Percentiles rank a stretch among this genome's conserved stretches.
phyloP scores from a whole-genome alignment of 1,139 yeast genomes.

The Candida albicans region DNA sequence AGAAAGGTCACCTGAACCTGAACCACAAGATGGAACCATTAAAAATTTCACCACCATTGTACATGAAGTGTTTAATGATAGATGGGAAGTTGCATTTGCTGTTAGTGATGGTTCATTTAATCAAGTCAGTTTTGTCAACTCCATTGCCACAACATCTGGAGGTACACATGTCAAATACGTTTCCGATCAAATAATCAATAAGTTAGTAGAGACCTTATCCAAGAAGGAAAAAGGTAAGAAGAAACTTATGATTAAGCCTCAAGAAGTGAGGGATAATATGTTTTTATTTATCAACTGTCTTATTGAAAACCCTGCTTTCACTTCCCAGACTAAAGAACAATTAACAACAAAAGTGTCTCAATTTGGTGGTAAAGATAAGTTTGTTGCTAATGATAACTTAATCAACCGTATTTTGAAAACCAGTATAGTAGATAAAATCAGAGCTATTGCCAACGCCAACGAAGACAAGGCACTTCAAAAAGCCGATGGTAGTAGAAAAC shows the following conservation, averaged over 20 bases:
- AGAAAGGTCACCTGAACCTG: slow-evolving; percentile 34
- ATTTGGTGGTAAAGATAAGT: slow-evolving; percentile 80
- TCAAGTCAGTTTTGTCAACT: slow-evolving; percentile 95
- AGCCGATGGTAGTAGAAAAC: slow-evolving; percentile 86
- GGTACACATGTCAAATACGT: slow-evolving; percentile 93
- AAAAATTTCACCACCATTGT: slow-evolving; percentile 57
- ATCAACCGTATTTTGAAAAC: slow-evolving; percentile 71
- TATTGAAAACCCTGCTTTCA: slow-evolving; percentile 95
- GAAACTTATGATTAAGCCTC: slow-evolving; percentile 74
- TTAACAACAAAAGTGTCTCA: slow-evolving; percentile 85
- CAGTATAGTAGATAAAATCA: slow-evolving; percentile 77
- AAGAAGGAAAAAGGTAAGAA: slow-evolving; percentile 77
- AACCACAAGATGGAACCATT: slow-evolving; percentile 22
- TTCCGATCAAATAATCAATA: slow-evolving; percentile 79
- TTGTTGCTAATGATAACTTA: slow-evolving; percentile 71
- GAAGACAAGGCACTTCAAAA: slow-evolving; percentile 86
- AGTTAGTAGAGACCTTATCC: slow-evolving; percentile 59
- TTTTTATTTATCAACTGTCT: slow-evolving; percentile 89
- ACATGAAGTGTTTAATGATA: slow-evolving; percentile 65
- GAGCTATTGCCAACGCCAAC: slow-evolving; percentile 81
- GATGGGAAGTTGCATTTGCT: slow-evolving; percentile 97
- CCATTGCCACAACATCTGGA: slow-evolving; percentile 96
- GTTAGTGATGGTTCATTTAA: slow-evolving; percentile 86
- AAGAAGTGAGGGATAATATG: slow-evolving; percentile 87
- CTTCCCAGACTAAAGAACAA: slow-evolving; percentile 97